Base-by-base conservation (phyloP, 2,329 filamentous ascomycete species). In the Diaporthe citrichinensis region DNA sequence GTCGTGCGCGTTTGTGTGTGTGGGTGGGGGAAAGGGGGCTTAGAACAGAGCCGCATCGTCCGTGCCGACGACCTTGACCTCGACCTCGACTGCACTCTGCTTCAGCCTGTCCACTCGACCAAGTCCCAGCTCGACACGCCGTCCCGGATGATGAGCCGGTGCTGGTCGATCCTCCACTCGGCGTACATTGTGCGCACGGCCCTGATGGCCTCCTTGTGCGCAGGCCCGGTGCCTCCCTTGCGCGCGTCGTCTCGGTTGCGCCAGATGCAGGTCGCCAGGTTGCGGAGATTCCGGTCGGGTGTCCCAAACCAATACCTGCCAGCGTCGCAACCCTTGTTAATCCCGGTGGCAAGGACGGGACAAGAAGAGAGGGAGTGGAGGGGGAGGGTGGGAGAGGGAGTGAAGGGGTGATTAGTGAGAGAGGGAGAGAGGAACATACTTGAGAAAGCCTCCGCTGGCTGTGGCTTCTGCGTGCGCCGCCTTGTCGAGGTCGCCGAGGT, bases 301-400 rank as follows among this genome's bases (percentile, higher is more conserved):
- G 86, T 88, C 2, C 95, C 95, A 83, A 97, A 98, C 95, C 96
- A 98, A 84, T 98, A 98, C 84, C 91, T 92, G 73, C 72, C 77
- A 58, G 75, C 44, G 69, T 76, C 44, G 17, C 57, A 25, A 7
- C 41, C 31, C 28, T 25, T 74, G 51, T 75, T 72, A 41, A 17
- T 25, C 10, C 46, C n/a, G 25, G n/a, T 20, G n/a, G 2, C 28
- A 3, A 7, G 62, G 17, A 36, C 28, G 5, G 20, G 62, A 10
- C 17, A 41, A 25, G 9, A 3, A 17, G 31, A 17, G 12, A 1
- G 25, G 51, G 14, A 8, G 15, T 14, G 4, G 8, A 28, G 49
- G 15, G 12, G 25, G 51, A 28, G 51, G 28, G 51, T 25, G 51
- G 20, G 51, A 72, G 71, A 41, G 34, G 36, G 23, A 59, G 36